Conservation (phyloP, 164 flowering plant species). For the Piper longum region DNA sequence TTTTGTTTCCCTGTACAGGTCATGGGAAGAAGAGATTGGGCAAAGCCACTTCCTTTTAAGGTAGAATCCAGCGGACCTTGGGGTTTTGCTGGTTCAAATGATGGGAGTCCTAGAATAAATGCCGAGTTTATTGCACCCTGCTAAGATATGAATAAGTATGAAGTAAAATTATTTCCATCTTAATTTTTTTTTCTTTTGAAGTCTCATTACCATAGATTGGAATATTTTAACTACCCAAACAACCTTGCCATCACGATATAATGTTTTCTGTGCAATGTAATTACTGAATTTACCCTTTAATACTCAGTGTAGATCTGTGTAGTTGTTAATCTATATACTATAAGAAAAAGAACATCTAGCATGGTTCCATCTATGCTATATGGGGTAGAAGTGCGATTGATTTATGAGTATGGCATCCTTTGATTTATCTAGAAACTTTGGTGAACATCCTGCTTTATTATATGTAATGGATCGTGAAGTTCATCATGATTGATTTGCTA, state of each 20-base stretch:
- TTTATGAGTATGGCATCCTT: too few species aligned
- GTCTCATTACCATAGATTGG: too few species aligned
- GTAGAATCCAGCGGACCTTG: constrained; percentile 64
- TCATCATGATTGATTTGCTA: too few species aligned
- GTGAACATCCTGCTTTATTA: too few species aligned
- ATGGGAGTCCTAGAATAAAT: constrained; percentile 71
- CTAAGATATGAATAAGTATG: constrained; percentile 63
- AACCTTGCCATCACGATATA: neutral
- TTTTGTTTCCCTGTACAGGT: constrained; percentile 31
- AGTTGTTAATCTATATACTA: constrained; percentile 22
- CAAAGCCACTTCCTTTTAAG: constrained; percentile 88
- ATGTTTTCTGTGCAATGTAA: neutral
- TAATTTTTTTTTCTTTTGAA: neutral
- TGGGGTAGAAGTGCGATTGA: too few species aligned
- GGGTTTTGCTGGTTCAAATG: constrained; percentile 89
- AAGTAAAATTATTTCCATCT: neutral
- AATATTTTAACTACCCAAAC: neutral
- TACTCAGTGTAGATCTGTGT: constrained; percentile 4
- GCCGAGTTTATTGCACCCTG: constrained; percentile 45
- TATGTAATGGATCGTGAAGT: too few species aligned
- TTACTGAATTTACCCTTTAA: too few species aligned
- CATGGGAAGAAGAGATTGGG: constrained; percentile 94
- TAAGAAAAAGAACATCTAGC: too few species aligned
- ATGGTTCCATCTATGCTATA: too few species aligned
- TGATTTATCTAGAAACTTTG: too few species aligned